Evolutionary conservation across 2,329 filamentous ascomycete species (phyloP), one percentile per base, ranked within the genome.

Genomic region (Mycogone perniciosa): DNA sequence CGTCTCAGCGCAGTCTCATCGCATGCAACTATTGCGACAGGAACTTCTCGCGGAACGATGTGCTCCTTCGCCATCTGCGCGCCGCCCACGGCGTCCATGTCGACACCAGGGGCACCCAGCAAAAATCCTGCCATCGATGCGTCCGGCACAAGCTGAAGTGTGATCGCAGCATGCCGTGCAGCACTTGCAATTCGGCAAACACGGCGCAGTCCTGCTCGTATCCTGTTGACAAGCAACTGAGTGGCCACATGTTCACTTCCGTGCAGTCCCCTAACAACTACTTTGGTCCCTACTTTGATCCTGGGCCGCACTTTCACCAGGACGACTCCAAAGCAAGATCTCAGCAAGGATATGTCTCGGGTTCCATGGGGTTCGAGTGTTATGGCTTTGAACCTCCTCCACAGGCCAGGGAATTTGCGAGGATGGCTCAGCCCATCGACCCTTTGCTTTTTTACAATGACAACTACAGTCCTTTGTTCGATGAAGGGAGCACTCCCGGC

Each of bases 81-180:
- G 55, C 51, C 2, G 52, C 60, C 3, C 63, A 65, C 51, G 42
- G 54, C 52, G 31, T 62, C 29, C 50, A 58, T 27, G 46, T 54
- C 7, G 51, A 50, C 1, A 45, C 54, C 33, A 56, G 46, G 30
- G 49, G 51, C 30, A 54, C 57, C 6, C 48, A 54, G 20, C 60
- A 63, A 45, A 56, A 54, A 29, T 65, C 62, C 1, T 66, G 64
- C 44, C 33, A 58, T 20, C 61, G 60, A 31, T 66, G 64, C 33
- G 58, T 65, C 1, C 56, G 56, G 7, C 55, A 60, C 43, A 63
- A 62, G 30, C 55, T 62, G 20, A 59, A 53, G 10, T 65, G 63
- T 45, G 57, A 62, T 42, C 56, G 62, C 13, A 20, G 10, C 1
- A 33, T 56, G 48, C 62, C 63, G 0, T 65, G 62, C 29, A 42